phyloP scores from a whole-genome alignment of 2,329 filamentous ascomycete species.

The Ophiostoma pallidulum region DNA sequence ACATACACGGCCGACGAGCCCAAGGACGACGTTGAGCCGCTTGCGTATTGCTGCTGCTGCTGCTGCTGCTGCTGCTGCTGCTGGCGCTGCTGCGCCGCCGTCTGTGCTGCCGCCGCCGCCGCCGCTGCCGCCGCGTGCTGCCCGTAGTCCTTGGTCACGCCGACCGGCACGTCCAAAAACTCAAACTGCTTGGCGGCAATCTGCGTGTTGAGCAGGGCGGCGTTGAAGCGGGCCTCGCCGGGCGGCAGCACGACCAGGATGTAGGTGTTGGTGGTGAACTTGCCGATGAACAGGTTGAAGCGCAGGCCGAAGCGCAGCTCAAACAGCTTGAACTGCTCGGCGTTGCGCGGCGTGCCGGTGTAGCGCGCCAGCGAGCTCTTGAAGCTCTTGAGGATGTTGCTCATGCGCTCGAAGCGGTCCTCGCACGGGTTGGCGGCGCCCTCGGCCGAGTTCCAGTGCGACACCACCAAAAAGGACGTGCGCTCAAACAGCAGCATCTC shows the following conservation, averaged over 20 bases:
- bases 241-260: conserved; percentile 86
- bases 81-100: background rate
- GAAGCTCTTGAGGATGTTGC: conserved; percentile 97
- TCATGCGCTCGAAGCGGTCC: conserved; percentile 87
- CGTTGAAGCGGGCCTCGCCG: conserved; percentile 84
- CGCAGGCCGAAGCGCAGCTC: conserved; percentile 65
- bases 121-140: background rate
- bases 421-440: conserved; percentile 76
- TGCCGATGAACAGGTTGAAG: conserved; percentile 91
- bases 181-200: conserved; percentile 77
- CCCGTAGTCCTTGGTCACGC: conserved; percentile 18
- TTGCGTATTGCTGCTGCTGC: background rate
- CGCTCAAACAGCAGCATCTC: conserved; percentile 93
- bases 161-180: conserved; percentile 48
- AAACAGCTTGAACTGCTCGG: conserved; percentile 72
- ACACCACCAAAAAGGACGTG: conserved; percentile 94
- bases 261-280: conserved; percentile 96
- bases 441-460: conserved; percentile 69
- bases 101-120: too few relatives aligned
- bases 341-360: conserved; percentile 69
- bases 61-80: conserved; percentile 2
- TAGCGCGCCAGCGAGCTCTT: conserved; percentile 75
- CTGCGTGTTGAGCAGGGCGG: conserved; percentile 80
- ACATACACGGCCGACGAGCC: conserved; percentile 5
- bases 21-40: background rate